Conservation (phyloP, 305 asterid species). For the Lippia alba region DNA sequence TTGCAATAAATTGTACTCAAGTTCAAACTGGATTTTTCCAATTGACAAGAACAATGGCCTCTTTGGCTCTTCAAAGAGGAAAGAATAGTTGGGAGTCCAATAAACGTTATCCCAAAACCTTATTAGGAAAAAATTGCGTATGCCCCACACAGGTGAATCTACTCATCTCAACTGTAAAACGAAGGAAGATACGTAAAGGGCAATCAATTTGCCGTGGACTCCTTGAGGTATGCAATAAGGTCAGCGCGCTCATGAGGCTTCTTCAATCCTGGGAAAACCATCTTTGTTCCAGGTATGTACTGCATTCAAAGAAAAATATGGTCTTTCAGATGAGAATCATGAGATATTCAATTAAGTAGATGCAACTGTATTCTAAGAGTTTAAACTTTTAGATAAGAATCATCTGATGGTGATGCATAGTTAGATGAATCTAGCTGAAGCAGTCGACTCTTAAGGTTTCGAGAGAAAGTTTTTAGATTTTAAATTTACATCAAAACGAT, state of each 20-base stretch:
- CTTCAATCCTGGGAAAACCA: constrained; percentile 73
- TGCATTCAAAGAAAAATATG: constrained; percentile 33
- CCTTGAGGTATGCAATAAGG: constrained; percentile 64
- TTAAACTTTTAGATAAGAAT: no score
- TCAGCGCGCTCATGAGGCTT: constrained; percentile 70
- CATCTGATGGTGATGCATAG: background rate
- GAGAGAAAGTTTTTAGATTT: background rate
- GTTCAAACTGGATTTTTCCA: constrained; percentile 32
- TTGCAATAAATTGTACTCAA: constrained; percentile 11
- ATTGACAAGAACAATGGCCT: constrained; percentile 33
- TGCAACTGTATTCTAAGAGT: background rate
- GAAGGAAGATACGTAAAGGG: constrained; percentile 7
- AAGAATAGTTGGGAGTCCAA: constrained; percentile 24
- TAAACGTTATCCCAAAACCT: constrained; percentile 27
- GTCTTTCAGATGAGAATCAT: background rate
- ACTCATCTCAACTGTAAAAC: constrained; percentile 45
- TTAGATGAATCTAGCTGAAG: background rate
- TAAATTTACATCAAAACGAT: background rate
- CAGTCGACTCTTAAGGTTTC: background rate
- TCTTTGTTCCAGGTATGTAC: constrained; percentile 68
- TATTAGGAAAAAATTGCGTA: constrained; percentile 31
- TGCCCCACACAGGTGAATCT: constrained; percentile 25
- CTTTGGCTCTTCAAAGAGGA: constrained; percentile 36
- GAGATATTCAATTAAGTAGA: no score
- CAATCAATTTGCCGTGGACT: constrained; percentile 42